Base-by-base conservation (phyloP, 1,284 basidiomycete species). In the Moesziomyces globuligerus region DNA sequence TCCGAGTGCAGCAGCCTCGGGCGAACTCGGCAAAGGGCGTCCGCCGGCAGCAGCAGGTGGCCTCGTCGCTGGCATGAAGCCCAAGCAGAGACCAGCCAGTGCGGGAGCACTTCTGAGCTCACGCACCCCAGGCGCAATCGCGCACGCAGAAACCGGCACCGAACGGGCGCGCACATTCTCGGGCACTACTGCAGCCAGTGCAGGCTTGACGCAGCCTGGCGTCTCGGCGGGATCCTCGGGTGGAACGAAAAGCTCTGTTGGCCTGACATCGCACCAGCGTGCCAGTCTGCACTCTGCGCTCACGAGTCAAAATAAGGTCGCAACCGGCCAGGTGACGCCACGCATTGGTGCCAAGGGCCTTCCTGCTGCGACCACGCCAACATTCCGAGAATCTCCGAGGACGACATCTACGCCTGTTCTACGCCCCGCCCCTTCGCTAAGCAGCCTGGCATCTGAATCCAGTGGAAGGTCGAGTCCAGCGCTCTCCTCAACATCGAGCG, bases 391-490 rank as follows among this genome's bases (percentile, higher is more conserved):
- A 15, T 65, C 67, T n/a, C 67, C 60, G n/a, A 49, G 48, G 13
- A 25, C 50, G 11, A 42, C 23, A 0, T 46, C 48, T 20, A 64
- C 48, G 7, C 60, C 60, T 2, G 43, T 25, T 5, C 26, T 70
- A 11, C 48, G 60, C 3, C 48, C 60, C 0, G 44, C 60, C 10
- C 43, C 49, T 11, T 70, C 67, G 13, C 47, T 46, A 11, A 70
- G 67, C 60, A 65, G 67, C 25, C 56, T 70, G 9, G 50, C 54
- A 1, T 64, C 66, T 3, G 56, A 57, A 34, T 57, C 58, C 8
- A 70, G 60, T 37, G 67, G 67, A 3, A 46, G 60, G 15, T 59
- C 67, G 7, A 70, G 67, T 24, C 67, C 67, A n/a, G 60, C 60
- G 4, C 49, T 70, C 3, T 70, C 67, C 13, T 48, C 38, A 7